Percentiles rank a stretch among this genome's conserved stretches.
phyloP scores from a whole-genome alignment of 192 early-diverging fungal genomes.

The Rhizoclosmatium sp. region DNA sequence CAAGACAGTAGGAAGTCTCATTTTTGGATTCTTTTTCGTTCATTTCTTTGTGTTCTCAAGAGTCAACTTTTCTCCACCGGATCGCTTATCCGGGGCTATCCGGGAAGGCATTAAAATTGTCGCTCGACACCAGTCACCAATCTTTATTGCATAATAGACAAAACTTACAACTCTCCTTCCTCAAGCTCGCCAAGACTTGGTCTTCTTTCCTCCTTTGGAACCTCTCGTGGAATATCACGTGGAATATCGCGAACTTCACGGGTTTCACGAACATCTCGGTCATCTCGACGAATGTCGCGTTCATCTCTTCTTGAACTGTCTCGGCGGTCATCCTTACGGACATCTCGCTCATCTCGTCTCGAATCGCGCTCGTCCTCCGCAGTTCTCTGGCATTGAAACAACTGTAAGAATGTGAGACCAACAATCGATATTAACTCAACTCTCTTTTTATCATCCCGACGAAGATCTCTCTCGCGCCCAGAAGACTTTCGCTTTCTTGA shows the following conservation, averaged over 20 bases:
- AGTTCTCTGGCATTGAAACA: conserved; percentile 1
- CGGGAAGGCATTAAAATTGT: not conserved
- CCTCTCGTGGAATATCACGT: not conserved
- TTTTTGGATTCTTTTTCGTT: not conserved
- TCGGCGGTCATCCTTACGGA: not conserved
- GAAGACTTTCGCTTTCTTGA: conserved; percentile 63
- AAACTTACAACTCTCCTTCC: conserved; percentile 7
- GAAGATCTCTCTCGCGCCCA: conserved; percentile 40
- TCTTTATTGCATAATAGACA: not conserved
- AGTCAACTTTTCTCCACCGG: conserved; percentile 45
- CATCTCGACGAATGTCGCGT: not conserved
- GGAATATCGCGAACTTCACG: not conserved
- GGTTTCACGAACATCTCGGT: not conserved
- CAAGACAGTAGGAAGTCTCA: not conserved
- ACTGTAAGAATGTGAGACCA: not conserved
- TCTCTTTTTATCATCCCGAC: conserved; percentile 17
- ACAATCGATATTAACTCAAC: not conserved
- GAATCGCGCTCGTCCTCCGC: conserved; percentile 25
- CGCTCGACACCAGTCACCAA: conserved; percentile 1
- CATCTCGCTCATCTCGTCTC: conserved; percentile 23
- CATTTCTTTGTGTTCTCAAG: conserved; percentile 37
- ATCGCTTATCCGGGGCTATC: conserved; percentile 34
- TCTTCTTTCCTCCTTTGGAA: too few species aligned
- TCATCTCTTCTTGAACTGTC: not conserved
- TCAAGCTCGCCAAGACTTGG: not conserved